A percentile compares a stretch with the other conserved stretches of the same genome.
phyloP scores from a whole-genome alignment of 1,139 yeast genomes.

The Diutina ranongensis region DNA sequence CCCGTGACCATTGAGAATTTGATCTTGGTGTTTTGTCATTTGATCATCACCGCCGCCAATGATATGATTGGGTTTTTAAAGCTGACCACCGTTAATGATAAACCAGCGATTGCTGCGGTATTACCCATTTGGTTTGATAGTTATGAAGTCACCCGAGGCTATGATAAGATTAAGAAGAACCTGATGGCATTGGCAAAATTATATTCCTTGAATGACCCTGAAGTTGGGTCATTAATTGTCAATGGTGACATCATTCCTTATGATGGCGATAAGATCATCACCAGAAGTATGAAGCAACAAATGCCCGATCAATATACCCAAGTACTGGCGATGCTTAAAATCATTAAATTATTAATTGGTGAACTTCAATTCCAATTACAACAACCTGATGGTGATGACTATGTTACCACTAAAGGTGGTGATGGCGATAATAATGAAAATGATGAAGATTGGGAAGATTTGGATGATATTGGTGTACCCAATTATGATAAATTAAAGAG shows the following conservation, averaged over 20 bases:
- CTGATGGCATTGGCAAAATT: conserved; percentile 60
- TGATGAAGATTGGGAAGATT: conserved; percentile 73
- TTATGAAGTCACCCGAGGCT: conserved; percentile 74
- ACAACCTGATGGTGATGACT: conserved; percentile 31
- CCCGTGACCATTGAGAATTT: conserved; percentile 68
- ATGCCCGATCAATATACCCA: conserved; percentile 54
- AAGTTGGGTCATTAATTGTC: conserved; percentile 43
- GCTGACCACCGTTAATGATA: conserved; percentile 26
- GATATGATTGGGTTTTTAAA: conserved; percentile 4
- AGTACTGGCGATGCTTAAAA: conserved; percentile 61
- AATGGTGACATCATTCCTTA: conserved; percentile 70
- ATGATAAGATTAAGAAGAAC: conserved; percentile 59
- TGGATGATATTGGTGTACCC: conserved; percentile 54
- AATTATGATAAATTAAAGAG: conserved; percentile 46
- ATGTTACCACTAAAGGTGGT: conserved; percentile 23
- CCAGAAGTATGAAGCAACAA: conserved; percentile 73
- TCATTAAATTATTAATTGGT: conserved; percentile 54
- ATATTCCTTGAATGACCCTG: conserved; percentile 44
- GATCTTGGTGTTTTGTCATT: conserved; percentile 62
- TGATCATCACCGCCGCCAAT: conserved; percentile 46
- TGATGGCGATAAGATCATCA: conserved; percentile 51
- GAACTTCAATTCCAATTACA: conserved; percentile 57
- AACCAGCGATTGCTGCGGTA: conserved; percentile 34
- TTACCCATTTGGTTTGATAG: conserved; percentile 74
- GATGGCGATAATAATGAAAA: conserved; percentile 25